Conservation (phyloP, 2,329 filamentous ascomycete genomes). For the Periglandula ipomoeae region DNA sequence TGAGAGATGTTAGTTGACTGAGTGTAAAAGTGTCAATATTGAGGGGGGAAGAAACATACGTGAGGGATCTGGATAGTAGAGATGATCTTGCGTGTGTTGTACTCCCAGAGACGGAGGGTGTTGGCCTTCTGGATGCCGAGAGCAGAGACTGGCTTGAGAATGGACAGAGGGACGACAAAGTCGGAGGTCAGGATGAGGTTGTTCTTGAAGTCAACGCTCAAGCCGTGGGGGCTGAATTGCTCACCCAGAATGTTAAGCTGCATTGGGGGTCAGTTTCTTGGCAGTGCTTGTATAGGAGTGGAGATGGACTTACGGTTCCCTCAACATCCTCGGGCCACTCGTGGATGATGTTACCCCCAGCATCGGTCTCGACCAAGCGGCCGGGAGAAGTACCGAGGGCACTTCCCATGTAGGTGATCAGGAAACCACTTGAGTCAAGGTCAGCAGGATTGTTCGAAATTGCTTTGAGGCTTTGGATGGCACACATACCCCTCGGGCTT, state of each 20-base stretch:
- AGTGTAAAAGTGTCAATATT: no score
- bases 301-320: constrained; percentile 19
- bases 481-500: constrained; percentile 44
- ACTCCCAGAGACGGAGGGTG: constrained; percentile 51
- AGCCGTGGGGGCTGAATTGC: constrained; percentile 53
- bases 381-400: constrained; percentile 49
- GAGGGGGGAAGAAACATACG: constrained; percentile 21
- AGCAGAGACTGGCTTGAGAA: constrained; percentile 44
- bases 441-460: not conserved
- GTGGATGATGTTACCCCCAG: constrained; percentile 49
- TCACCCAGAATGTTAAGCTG: constrained; percentile 46
- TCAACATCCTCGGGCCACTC: constrained; percentile 51
- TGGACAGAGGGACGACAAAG: constrained; percentile 52
- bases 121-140: constrained; percentile 43
- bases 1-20: no score
- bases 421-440: constrained; percentile 34
- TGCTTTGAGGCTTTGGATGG: not conserved
- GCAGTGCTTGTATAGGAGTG: not conserved
- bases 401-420: constrained; percentile 53
- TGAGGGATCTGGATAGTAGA: constrained; percentile 52
- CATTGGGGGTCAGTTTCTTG: no score
- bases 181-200: constrained; percentile 52
- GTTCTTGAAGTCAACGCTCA: constrained; percentile 47
- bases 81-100: constrained; percentile 43
- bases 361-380: constrained; percentile 51